Evolutionary conservation across 768 basidiomycete genomes (phyloP), one percentile per base, ranked within the genome.

Genomic region (Podaxis pistillaris): DNA sequence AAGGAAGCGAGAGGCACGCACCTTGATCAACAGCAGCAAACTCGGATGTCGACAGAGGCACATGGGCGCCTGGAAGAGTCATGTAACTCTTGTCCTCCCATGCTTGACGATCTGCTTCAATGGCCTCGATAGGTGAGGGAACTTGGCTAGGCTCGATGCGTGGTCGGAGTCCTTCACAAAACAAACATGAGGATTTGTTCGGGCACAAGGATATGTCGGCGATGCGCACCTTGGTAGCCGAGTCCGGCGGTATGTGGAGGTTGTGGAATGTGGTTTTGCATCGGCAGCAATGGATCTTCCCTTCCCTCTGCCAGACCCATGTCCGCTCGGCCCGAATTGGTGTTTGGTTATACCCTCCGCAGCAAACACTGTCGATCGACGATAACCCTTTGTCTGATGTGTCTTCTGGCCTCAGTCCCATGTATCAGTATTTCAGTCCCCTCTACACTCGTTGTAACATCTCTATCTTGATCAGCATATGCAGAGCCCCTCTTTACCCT

Each of bases 1-100:
- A 22, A 33, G 41, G 11, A 33, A 54, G 44, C 26, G 26, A 61
- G n/a, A 50, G 36, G 19, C 55, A 62, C 71, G 26, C 33, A 79
- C 83, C 96, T 83, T 98, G 94, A 77, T 99, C 96, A 62, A 98
- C 82, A n/a, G 92, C 87, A 61, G 88, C 78, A 68, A 85, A 96
- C 68, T 96, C 92, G 0, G 93, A 90, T 5, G 91, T 94, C n/a
- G 89, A 87, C 15, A 94, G 78, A 0, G 96, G 97, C 0, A 86
- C 86, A 67, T 87, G 89, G 24, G 74, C 73, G 22, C 83, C 83
- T 0, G 83, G 81, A 33, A 81, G 74, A 38, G 81, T 83, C 77
- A 84, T 79, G 67, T 87, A 93, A 41, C 83, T 77, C 67, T 90
- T 83, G 22, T 83, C 78, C 68, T 91, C 87, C 87, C 91, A 94